Evolutionary conservation across 129 eudicot genomes (phyloP).

Genomic region (Gnaphalium uliginosum): DNA sequence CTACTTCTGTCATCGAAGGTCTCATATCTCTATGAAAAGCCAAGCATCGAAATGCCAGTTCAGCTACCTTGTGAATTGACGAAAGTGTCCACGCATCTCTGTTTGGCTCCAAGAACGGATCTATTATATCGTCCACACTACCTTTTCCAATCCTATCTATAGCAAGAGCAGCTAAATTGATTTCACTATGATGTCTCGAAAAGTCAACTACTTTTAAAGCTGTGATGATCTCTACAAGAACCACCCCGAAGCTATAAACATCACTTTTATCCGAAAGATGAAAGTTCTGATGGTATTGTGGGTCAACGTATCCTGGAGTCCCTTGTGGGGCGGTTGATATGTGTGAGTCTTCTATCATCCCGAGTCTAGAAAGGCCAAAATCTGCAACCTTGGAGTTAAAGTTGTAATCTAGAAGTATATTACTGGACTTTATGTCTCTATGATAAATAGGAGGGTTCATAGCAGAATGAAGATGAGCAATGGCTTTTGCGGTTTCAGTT

Average conservation of each 20-base stretch:
- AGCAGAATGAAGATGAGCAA: conserved; percentile 89
- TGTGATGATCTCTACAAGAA: conserved; percentile 84
- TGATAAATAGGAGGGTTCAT: conserved; percentile 90
- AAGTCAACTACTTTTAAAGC: conserved; percentile 94
- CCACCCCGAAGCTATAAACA: conserved; percentile 93
- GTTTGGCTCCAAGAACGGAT: conserved; percentile 75
- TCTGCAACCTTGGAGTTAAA: conserved; percentile 91
- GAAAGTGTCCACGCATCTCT: conserved; percentile 96
- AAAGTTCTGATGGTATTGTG: conserved; percentile 92
- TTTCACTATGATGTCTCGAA: conserved; percentile 64
- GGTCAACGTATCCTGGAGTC: conserved; percentile 96
- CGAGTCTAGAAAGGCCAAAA: conserved; percentile 89
- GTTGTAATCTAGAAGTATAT: conserved; percentile 70
- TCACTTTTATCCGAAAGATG: conserved; percentile 97
- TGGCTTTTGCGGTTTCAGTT: conserved; percentile 83
- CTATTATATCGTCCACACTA: conserved; percentile 82
- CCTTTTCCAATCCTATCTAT: conserved; percentile 83
- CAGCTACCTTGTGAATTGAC: conserved; percentile 85
- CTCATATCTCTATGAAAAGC: conserved; percentile 96
- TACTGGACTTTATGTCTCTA: conserved; percentile 90
- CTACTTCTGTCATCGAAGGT: conserved; percentile 93
- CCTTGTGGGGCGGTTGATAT: conserved; percentile 98
- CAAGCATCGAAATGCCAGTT: conserved; percentile 88
- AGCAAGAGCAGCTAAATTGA: conserved; percentile 89
- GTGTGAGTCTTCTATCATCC: conserved; percentile 84